A percentile compares a stretch with the other conserved stretches of the same genome.
Conservation (phyloP, 371 early-diverging fungal genomes). For the Zopfochytrium polystomum region DNA sequence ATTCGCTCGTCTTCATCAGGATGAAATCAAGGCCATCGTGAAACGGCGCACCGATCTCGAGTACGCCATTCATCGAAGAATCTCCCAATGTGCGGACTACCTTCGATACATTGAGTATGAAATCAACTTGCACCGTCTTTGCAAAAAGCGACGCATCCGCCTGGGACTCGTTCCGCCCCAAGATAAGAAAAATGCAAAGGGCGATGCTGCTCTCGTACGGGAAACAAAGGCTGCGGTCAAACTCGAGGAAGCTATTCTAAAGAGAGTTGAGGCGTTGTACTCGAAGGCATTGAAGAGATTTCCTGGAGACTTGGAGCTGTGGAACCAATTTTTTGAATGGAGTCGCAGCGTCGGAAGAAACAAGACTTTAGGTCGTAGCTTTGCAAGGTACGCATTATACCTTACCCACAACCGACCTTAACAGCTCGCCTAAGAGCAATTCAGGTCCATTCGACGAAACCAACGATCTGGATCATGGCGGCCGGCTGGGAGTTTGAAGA, state of each 20-base stretch:
- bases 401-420: slow-evolving; percentile 4
- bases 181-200: slow-evolving; percentile 23
- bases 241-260: slow-evolving; percentile 41
- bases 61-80: slow-evolving; percentile 77
- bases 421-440: slow-evolving; percentile 62
- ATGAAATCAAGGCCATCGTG: slow-evolving; percentile 81
- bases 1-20: slow-evolving; percentile 34
- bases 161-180: slow-evolving; percentile 45
- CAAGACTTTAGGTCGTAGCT: slow-evolving; percentile 69
- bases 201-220: slow-evolving; percentile 21
- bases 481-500: slow-evolving; percentile 85
- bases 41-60: slow-evolving; percentile 86
- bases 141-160: slow-evolving; percentile 76
- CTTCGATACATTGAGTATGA: slow-evolving; percentile 92
- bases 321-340: slow-evolving; percentile 90
- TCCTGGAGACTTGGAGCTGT: slow-evolving; percentile 74
- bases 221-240: too few species aligned
- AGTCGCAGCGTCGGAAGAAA: slow-evolving; percentile 55
- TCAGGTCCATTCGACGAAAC: slow-evolving; percentile 77
- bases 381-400: slow-evolving; percentile 59
- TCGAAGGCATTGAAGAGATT: slow-evolving; percentile 78
- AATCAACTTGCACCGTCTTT: slow-evolving; percentile 78
- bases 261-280: slow-evolving; percentile 73
- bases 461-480: slow-evolving; percentile 84
- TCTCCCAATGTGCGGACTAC: slow-evolving; percentile 72